phyloP scores from a whole-genome alignment of 2,329 filamentous ascomycete genomes.

The Aureobasidium sp. region DNA sequence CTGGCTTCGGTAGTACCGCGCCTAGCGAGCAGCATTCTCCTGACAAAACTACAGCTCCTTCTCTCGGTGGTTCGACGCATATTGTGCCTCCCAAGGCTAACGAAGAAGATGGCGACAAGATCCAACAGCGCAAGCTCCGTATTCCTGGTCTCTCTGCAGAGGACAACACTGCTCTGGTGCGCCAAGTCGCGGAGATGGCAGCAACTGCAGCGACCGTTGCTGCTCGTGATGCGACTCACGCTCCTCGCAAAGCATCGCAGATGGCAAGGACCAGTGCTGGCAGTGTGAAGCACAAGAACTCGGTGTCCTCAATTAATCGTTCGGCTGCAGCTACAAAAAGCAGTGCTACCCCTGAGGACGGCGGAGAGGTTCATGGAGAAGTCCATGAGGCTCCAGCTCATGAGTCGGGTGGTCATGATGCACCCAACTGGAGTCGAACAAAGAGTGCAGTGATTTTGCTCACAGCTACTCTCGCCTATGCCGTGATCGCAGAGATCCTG shows the following conservation, averaged over 20 bases:
- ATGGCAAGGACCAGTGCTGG: constrained; percentile 24
- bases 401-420: constrained; percentile 70
- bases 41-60: constrained; percentile 23
- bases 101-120: constrained; percentile 37
- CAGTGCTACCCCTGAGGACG: constrained; percentile 25
- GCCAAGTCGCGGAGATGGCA: constrained; percentile 87
- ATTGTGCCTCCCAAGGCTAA: constrained; percentile 63
- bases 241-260: constrained; percentile 42
- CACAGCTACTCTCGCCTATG: constrained; percentile 82
- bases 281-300: constrained; percentile 20
- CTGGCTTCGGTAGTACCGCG: constrained; percentile 56
- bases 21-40: constrained; percentile 19
- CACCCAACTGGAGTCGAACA: constrained; percentile 91
- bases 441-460: constrained; percentile 89
- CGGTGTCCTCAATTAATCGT: neutral
- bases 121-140: constrained; percentile 23
- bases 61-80: constrained; percentile 36
- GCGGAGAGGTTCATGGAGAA: constrained; percentile 29
- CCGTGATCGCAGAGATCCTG: constrained; percentile 90
- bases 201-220: constrained; percentile 84
- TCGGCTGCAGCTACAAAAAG: neutral
- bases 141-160: constrained; percentile 66
- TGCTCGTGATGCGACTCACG: constrained; percentile 61
- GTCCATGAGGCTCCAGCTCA: constrained; percentile 41
- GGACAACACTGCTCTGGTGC: constrained; percentile 71